phyloP scores from a whole-genome alignment of 2,329 filamentous ascomycete species.

The Thielaviopsis cerberus region DNA sequence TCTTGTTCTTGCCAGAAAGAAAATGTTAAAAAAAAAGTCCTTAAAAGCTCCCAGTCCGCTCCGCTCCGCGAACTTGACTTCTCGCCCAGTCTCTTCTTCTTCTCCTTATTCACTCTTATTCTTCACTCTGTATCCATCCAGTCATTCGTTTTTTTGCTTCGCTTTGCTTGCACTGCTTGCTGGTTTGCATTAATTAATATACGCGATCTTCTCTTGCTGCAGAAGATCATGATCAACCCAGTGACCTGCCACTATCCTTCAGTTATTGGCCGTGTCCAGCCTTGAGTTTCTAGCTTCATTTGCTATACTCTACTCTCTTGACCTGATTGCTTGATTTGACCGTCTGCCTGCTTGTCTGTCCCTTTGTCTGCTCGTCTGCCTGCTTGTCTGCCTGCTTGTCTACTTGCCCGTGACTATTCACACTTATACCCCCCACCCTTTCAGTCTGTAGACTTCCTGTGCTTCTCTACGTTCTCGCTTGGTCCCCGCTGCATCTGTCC shows the following conservation, averaged over 20 bases:
- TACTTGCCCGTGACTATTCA: not conserved
- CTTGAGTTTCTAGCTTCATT: constrained; percentile 1
- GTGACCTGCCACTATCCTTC: constrained; percentile 1
- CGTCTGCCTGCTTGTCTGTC: not conserved
- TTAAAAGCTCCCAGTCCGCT: constrained; percentile 3
- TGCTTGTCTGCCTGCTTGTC: not conserved
- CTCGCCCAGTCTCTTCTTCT: not conserved
- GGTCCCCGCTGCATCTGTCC: not conserved
- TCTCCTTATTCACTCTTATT: too few relatives aligned
- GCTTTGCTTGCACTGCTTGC: not conserved
- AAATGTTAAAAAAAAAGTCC: not conserved
- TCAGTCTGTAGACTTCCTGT: not conserved
- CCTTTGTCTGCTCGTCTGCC: not conserved
- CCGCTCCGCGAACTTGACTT: not conserved
- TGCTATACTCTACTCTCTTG: not conserved
- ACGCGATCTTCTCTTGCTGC: not conserved
- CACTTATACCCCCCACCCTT: too few relatives aligned
- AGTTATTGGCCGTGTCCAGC: constrained; percentile 9
- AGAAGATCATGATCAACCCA: constrained; percentile 8
- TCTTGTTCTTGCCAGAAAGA: too few relatives aligned
- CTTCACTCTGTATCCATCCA: not conserved
- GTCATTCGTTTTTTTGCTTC: not conserved
- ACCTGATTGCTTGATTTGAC: too few relatives aligned
- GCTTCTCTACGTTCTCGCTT: not conserved
- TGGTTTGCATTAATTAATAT: not conserved